Conservation (phyloP, 2,329 filamentous ascomycete genomes). For the Aspergillus costaricaensis region DNA sequence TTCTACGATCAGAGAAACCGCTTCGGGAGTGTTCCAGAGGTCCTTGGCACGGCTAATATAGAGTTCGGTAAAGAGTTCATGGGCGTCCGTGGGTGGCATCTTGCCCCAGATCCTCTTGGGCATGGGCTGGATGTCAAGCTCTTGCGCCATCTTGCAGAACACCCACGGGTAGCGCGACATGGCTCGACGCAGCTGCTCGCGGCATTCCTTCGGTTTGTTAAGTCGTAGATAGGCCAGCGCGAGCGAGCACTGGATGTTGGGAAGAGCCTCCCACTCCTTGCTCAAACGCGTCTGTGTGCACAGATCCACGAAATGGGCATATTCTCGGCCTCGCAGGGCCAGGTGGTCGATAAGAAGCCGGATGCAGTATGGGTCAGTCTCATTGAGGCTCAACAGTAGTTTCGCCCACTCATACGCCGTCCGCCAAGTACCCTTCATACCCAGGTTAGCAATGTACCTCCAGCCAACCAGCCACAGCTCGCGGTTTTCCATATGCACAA, state of each 20-base stretch:
- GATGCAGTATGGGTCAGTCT: constrained; percentile 79
- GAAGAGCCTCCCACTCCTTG: constrained; percentile 57
- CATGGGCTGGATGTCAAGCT: constrained; percentile 72
- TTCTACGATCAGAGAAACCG: constrained; percentile 67
- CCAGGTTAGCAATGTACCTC: constrained; percentile 81
- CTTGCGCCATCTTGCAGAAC: constrained; percentile 75
- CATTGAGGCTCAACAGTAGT: constrained; percentile 73
- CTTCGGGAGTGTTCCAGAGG: constrained; percentile 80
- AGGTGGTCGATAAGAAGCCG: constrained; percentile 79
- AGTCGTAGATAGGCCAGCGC: constrained; percentile 74
- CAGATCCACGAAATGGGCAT: constrained; percentile 73
- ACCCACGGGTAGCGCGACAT: constrained; percentile 82
- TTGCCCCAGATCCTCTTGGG: constrained; percentile 83
- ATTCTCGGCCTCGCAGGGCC: constrained; percentile 77
- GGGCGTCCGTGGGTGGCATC: constrained; percentile 63
- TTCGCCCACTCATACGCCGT: constrained; percentile 95
- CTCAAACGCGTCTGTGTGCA: constrained; percentile 54
- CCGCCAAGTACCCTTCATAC: constrained; percentile 88
- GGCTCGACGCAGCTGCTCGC: constrained; percentile 64
- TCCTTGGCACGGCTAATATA: constrained; percentile 78
- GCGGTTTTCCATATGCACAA: constrained; percentile 79
- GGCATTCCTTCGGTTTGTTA: constrained; percentile 66
- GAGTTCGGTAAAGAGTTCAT: constrained; percentile 71
- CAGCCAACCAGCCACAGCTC: constrained; percentile 91
- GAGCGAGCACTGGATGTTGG: constrained; percentile 74